phyloP scores from a whole-genome alignment of 2,329 filamentous ascomycete species.

The Seiridium unicorne region DNA sequence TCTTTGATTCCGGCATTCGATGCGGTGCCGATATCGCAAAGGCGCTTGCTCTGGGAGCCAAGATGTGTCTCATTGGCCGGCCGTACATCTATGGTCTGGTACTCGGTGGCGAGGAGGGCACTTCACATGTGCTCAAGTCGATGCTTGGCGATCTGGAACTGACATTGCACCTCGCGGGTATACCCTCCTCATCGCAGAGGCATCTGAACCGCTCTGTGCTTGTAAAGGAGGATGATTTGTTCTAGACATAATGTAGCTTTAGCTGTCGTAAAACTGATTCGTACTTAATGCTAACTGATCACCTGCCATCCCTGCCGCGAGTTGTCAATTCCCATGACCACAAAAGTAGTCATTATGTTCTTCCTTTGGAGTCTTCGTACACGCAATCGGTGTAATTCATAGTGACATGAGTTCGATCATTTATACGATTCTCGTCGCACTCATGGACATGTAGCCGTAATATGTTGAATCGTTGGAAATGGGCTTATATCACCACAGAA shows the following conservation, averaged over 20 bases:
- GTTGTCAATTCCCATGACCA: too few relatives aligned
- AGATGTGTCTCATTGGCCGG: constrained; percentile 56
- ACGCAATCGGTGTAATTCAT: too few relatives aligned
- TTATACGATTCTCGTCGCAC: too few relatives aligned
- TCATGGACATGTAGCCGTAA: too few relatives aligned
- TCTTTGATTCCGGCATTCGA: constrained; percentile 62
- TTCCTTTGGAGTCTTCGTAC: too few relatives aligned
- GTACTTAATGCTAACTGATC: neutral
- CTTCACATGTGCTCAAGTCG: constrained; percentile 22
- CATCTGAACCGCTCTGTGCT: constrained; percentile 17
- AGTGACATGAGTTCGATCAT: too few relatives aligned
- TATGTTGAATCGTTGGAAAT: too few relatives aligned
- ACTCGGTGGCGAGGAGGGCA: constrained; percentile 24
- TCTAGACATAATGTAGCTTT: constrained; percentile 7
- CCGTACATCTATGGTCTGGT: constrained; percentile 50
- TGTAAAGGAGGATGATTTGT: constrained; percentile 19
- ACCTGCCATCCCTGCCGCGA: neutral
- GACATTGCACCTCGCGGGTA: constrained; percentile 24
- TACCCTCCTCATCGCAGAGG: constrained; percentile 15
- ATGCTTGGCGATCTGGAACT: constrained; percentile 24
- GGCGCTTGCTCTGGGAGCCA: constrained; percentile 55
- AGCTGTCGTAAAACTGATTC: neutral
- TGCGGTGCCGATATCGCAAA: constrained; percentile 60
- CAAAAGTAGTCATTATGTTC: too few relatives aligned
- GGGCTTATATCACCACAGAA: too few relatives aligned